Evolutionary conservation across 805 yeast species (phyloP).

Genomic region (Barnettozyma wickerhamii): DNA sequence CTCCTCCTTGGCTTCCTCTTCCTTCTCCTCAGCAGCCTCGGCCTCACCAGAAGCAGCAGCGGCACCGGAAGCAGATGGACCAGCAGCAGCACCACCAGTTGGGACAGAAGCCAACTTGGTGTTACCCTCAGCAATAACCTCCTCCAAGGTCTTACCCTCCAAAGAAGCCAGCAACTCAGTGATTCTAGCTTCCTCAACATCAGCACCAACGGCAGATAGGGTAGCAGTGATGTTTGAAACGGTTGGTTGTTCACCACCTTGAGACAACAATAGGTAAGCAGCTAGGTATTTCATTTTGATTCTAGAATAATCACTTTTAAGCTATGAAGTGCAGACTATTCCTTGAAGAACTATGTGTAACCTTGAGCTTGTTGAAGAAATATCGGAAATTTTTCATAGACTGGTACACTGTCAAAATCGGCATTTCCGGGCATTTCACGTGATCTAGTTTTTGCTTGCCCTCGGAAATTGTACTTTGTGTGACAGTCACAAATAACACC

Average conservation of each 20-base stretch:
- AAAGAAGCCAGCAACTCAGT: slow-evolving; percentile 66
- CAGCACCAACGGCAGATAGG: slow-evolving; percentile 73
- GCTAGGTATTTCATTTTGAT: slow-evolving; percentile 75
- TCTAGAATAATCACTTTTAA: slow-evolving; percentile 75
- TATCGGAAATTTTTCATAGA: slow-evolving; percentile 23
- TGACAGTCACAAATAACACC: neutral
- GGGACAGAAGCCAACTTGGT: slow-evolving; percentile 79
- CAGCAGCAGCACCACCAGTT: slow-evolving; percentile 75
- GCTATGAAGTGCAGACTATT: slow-evolving; percentile 73
- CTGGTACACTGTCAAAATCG: neutral
- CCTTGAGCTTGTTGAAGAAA: no score
- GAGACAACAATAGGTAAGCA: slow-evolving; percentile 85
- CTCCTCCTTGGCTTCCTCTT: slow-evolving; percentile 44
- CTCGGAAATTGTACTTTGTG: neutral
- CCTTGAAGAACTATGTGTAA: slow-evolving; percentile 37
- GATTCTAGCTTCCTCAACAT: slow-evolving; percentile 75
- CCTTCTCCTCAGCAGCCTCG: slow-evolving; percentile 44
- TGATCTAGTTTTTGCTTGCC: slow-evolving; percentile 6
- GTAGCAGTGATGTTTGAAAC: slow-evolving; percentile 71
- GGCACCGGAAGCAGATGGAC: slow-evolving; percentile 52
- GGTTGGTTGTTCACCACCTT: slow-evolving; percentile 81
- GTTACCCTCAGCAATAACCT: slow-evolving; percentile 76
- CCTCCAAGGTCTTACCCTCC: slow-evolving; percentile 70
- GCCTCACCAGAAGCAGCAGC: slow-evolving; percentile 51
- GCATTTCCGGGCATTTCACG: slow-evolving; percentile 2